Percentiles rank a stretch among this genome's conserved stretches.
phyloP scores from a whole-genome alignment of 768 basidiomycete species.

The Thelephora ganbajun region DNA sequence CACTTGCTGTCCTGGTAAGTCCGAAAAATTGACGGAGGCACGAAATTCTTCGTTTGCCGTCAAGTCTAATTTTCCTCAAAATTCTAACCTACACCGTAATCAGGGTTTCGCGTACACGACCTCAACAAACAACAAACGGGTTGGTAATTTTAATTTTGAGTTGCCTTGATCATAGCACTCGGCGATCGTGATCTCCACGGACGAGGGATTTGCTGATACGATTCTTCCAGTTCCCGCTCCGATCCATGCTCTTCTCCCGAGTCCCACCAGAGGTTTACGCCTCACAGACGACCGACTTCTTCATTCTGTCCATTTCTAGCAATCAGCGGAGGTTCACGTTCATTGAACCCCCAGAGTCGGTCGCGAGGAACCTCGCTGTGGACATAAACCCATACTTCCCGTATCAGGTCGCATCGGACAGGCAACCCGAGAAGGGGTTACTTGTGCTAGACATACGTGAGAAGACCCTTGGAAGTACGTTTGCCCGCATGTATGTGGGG shows the following conservation, averaged over 20 bases:
- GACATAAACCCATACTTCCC: not conserved
- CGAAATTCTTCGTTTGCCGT: not conserved
- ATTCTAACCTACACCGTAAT: not conserved
- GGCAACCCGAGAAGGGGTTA: not conserved
- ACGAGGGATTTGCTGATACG: too few species aligned
- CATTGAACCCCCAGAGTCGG: not conserved
- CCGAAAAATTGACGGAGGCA: not conserved
- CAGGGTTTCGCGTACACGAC: not conserved
- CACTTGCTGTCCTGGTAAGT: not conserved
- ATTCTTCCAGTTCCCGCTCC: not conserved
- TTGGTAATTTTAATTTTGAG: not conserved
- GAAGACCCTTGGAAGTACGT: constrained; percentile 14
- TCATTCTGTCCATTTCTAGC: not conserved
- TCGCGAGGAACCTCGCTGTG: not conserved
- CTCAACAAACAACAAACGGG: not conserved
- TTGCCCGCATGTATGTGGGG: not conserved
- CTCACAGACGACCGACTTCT: not conserved
- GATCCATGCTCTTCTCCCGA: not conserved
- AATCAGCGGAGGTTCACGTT: not conserved
- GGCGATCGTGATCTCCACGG: not conserved
- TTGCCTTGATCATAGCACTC: not conserved
- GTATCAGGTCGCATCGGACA: not conserved
- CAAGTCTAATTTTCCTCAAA: not conserved
- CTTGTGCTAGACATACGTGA: not conserved
- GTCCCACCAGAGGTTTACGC: not conserved